Evolutionary conservation across 2,329 filamentous ascomycete genomes (phyloP).

Genomic region (Cercospora sojina): DNA sequence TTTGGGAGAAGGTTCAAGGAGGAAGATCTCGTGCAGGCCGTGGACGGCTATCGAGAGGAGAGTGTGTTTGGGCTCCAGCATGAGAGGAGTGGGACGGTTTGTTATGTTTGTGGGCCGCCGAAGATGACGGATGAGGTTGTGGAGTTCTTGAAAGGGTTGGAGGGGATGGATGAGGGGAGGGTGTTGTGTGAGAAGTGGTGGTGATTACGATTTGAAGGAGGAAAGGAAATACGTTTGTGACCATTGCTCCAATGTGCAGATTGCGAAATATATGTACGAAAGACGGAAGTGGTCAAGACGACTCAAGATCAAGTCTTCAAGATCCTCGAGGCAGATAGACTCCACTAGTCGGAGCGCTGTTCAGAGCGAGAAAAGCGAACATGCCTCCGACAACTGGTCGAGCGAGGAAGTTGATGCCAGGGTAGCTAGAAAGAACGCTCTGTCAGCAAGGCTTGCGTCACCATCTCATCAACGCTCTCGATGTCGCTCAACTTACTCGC

Average conservation of each 20-base stretch:
- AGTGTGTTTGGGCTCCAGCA: constrained; percentile 33
- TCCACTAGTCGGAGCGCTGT: constrained; percentile 33
- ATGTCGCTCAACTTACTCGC: constrained; percentile 29
- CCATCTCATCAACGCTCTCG: too few species aligned
- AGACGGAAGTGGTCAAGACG: neutral
- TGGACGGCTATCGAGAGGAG: constrained; percentile 33
- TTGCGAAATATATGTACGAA: neutral
- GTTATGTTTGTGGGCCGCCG: constrained; percentile 52
- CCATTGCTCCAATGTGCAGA: neutral
- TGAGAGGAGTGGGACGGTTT: constrained; percentile 42
- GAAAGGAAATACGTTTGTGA: neutral
- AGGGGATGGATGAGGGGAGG: constrained; percentile 41
- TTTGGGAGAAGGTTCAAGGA: constrained; percentile 35
- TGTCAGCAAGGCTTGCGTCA: constrained; percentile 2
- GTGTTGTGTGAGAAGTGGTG: constrained; percentile 56
- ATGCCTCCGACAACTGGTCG: constrained; percentile 54
- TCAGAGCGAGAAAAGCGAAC: constrained; percentile 49
- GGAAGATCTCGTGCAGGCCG: constrained; percentile 41
- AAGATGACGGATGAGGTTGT: constrained; percentile 51
- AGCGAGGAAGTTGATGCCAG: constrained; percentile 44
- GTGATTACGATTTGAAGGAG: constrained; percentile 32
- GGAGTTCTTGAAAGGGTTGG: constrained; percentile 40
- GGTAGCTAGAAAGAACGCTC: constrained; percentile 21
- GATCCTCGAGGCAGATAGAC: neutral
- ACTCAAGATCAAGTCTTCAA: neutral